Percentiles rank a stretch among this genome's conserved stretches.
These are phyloP conservation scores for Calvatia gigantea DNA, from an alignment of 768 basidiomycete genomes.

Conservation along the genomic window DNA sequence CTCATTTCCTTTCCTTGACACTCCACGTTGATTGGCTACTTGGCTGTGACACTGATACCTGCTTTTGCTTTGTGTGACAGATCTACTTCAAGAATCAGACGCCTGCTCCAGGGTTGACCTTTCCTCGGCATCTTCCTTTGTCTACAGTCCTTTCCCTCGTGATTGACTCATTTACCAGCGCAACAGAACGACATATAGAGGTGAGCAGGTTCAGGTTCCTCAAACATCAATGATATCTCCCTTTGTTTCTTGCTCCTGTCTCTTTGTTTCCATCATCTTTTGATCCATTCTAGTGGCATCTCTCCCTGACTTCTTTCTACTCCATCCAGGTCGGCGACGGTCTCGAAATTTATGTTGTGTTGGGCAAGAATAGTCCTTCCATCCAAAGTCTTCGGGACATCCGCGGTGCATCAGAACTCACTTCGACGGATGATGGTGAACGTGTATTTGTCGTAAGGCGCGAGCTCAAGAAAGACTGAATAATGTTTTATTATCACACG, in stretches of 20 bases:
- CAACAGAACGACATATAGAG: constrained; percentile 98
- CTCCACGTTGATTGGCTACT: constrained; percentile 11
- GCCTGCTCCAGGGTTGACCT: constrained; percentile 64
- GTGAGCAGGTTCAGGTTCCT: constrained; percentile 35
- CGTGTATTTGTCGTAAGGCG: constrained; percentile 72
- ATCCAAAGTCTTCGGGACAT: constrained; percentile 55
- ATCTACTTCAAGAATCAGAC: constrained; percentile 98
- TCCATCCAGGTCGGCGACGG: constrained; percentile 85
- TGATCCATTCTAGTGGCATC: constrained; percentile 9
- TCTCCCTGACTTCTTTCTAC: constrained; percentile 13
- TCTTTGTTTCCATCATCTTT: constrained; percentile 9
- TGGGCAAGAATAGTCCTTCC: constrained; percentile 60
- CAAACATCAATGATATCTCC: not conserved
- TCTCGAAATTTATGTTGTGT: constrained; percentile 86
- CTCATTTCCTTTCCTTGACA: constrained; percentile 22
- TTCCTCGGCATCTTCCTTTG: constrained; percentile 82
- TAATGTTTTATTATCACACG: constrained; percentile 5
- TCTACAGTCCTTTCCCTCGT: constrained; percentile 79
- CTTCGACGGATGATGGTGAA: constrained; percentile 59
- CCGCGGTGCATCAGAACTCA: constrained; percentile 61
- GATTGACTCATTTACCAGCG: constrained; percentile 94
- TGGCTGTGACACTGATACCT: constrained; percentile 19
- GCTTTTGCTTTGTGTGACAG: constrained; percentile 38
- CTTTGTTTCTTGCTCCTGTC: not conserved
- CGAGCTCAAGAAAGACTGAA: constrained; percentile 82